Conservation (phyloP, 2,329 filamentous ascomycete genomes). For the Pseudocercospora cruenta region DNA sequence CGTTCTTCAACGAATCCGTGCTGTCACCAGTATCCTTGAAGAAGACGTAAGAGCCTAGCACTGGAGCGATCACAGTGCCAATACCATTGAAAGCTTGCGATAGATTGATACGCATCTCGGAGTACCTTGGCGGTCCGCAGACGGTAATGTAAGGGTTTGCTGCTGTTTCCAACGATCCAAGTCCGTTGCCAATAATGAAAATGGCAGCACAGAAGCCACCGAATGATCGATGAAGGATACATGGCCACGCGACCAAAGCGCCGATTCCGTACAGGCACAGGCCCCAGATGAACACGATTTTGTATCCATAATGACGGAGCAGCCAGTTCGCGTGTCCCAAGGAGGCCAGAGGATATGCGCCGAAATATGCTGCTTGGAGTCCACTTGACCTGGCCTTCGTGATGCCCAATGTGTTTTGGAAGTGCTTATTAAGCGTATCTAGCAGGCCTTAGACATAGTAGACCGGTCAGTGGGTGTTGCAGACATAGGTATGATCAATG, state of each 20-base stretch:
- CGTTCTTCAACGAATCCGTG: conserved; percentile 57
- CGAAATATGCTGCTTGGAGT: conserved; percentile 55
- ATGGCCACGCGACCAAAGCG: conserved; percentile 63
- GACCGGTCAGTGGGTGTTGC: no score
- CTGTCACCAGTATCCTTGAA: conserved; percentile 59
- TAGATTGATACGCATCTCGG: conserved; percentile 62
- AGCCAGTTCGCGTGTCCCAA: conserved; percentile 47
- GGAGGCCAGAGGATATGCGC: conserved; percentile 54
- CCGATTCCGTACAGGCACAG: conserved; percentile 60
- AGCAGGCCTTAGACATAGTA: conserved; percentile 48
- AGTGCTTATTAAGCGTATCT: conserved; percentile 57
- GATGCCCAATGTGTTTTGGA: conserved; percentile 50
- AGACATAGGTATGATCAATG: no score
- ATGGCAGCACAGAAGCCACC: conserved; percentile 64
- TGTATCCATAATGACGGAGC: conserved; percentile 54
- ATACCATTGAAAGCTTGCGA: conserved; percentile 63
- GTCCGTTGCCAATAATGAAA: conserved; percentile 57
- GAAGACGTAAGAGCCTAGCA: conserved; percentile 64
- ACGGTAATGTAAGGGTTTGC: conserved; percentile 60
- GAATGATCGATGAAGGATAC: conserved; percentile 58
- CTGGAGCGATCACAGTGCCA: conserved; percentile 61
- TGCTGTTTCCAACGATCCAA: conserved; percentile 62
- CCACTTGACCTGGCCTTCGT: conserved; percentile 45
- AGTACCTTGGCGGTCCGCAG: conserved; percentile 63
- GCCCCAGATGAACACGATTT: conserved; percentile 54